phyloP scores from a whole-genome alignment of 2,329 filamentous ascomycete species.

The Pseudogymnoascus sp. region DNA sequence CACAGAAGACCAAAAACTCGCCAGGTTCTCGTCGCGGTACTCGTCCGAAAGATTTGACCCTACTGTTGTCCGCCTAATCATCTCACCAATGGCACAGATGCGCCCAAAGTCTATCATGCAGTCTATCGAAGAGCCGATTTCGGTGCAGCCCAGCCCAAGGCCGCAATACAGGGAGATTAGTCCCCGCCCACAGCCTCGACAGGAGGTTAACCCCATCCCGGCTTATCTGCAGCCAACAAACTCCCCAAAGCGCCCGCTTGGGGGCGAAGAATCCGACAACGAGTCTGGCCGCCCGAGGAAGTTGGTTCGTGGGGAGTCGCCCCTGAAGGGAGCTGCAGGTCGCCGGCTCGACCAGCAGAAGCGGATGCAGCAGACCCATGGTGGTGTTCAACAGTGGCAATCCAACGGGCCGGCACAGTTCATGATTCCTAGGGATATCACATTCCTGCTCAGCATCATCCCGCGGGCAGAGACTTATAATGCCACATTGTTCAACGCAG shows the following conservation, averaged over 20 bases:
- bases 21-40: constrained; percentile 69
- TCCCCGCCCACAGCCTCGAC: constrained; percentile 24
- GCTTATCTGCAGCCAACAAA: constrained; percentile 21
- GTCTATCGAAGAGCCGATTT: constrained; percentile 43
- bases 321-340: constrained; percentile 82
- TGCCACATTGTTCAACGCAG: constrained; percentile 58
- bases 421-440: constrained; percentile 62
- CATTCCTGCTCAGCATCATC: constrained; percentile 53
- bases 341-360: constrained; percentile 66
- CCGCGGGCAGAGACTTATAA: constrained; percentile 60
- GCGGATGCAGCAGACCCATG: constrained; percentile 48
- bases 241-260: constrained; percentile 33
- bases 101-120: constrained; percentile 51
- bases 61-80: constrained; percentile 68
- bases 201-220: constrained; percentile 26
- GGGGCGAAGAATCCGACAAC: constrained; percentile 60
- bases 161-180: constrained; percentile 18
- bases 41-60: constrained; percentile 70
- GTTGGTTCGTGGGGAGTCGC: constrained; percentile 79
- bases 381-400: constrained; percentile 26
- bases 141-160: constrained; percentile 38
- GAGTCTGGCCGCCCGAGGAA: constrained; percentile 72
- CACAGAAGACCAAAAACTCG: constrained; percentile 71
- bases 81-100: constrained; percentile 74
- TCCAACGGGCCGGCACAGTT: constrained; percentile 37